Percentiles rank a stretch among this genome's conserved stretches.
Conservation (phyloP, 148 eudicot species). For the Amaranthus palmeri region DNA sequence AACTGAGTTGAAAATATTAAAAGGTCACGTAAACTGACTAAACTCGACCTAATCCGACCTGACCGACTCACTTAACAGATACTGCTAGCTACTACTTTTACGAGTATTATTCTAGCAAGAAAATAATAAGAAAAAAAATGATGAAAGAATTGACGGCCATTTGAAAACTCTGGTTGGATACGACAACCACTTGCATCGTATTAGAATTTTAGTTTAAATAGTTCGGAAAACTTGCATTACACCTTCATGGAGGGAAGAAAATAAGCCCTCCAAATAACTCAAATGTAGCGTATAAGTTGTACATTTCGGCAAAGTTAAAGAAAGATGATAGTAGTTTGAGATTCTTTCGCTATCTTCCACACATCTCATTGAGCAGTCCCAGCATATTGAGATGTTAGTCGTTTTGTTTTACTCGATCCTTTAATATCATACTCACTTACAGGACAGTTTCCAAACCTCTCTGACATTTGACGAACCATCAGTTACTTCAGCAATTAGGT, state of each 20-base stretch:
- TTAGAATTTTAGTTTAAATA: background rate
- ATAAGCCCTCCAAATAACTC: background rate
- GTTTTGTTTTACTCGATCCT: background rate
- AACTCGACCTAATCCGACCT: no score
- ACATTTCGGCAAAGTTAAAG: background rate
- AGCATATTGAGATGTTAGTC: background rate
- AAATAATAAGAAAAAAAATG: background rate
- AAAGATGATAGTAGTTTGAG: background rate
- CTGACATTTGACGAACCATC: slow-evolving; percentile 63
- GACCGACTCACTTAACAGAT: no score
- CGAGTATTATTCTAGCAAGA: background rate
- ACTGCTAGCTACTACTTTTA: background rate
- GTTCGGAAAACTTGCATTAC: background rate
- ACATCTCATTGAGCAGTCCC: background rate
- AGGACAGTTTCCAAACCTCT: slow-evolving; percentile 59
- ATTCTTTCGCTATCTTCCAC: background rate
- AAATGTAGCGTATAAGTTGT: background rate
- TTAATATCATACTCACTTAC: slow-evolving; percentile 25
- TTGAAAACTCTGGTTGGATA: background rate
- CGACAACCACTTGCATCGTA: background rate
- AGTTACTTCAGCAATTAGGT: slow-evolving; percentile 49
- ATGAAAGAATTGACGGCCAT: background rate
- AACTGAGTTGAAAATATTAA: no score
- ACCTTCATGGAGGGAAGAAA: background rate
- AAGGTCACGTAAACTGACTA: no score